Percentiles rank a stretch among this genome's conserved stretches.
These are phyloP conservation scores for Keithomyces neogunnii DNA, from an alignment of 2,329 filamentous ascomycete genomes.

Conservation along the genomic window DNA sequence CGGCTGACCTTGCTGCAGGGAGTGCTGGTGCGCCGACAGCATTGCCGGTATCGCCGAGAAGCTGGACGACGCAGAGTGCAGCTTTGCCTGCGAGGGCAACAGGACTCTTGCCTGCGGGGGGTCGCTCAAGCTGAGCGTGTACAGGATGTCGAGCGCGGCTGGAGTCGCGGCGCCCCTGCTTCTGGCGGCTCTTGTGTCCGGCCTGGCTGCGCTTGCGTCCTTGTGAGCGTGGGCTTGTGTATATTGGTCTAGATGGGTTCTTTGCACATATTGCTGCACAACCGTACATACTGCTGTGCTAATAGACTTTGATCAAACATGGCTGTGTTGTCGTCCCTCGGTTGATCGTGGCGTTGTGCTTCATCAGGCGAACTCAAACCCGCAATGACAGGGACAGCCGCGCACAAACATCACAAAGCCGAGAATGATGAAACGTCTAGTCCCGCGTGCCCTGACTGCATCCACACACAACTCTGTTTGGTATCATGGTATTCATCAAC, in stretches of 20 bases:
- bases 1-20: constrained; percentile 23
- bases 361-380: neutral
- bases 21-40: constrained; percentile 51
- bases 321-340: no score
- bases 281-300: neutral
- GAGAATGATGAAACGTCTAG: no score
- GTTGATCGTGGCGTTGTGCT: no score
- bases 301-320: no score
- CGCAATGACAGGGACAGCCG: neutral
- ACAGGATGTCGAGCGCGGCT: constrained; percentile 19
- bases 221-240: neutral
- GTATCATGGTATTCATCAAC: neutral
- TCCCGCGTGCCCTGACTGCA: no score
- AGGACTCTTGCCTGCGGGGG: constrained; percentile 45
- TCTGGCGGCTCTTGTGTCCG: neutral
- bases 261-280: neutral
- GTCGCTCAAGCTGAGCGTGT: constrained; percentile 38
- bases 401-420: no score
- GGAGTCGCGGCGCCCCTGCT: neutral
- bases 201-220: neutral
- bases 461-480: neutral
- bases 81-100: constrained; percentile 46
- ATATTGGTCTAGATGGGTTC: neutral
- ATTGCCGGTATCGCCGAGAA: constrained; percentile 38
- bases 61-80: constrained; percentile 39